phyloP scores from a whole-genome alignment of 805 yeast genomes.

The Candida berthetii region DNA sequence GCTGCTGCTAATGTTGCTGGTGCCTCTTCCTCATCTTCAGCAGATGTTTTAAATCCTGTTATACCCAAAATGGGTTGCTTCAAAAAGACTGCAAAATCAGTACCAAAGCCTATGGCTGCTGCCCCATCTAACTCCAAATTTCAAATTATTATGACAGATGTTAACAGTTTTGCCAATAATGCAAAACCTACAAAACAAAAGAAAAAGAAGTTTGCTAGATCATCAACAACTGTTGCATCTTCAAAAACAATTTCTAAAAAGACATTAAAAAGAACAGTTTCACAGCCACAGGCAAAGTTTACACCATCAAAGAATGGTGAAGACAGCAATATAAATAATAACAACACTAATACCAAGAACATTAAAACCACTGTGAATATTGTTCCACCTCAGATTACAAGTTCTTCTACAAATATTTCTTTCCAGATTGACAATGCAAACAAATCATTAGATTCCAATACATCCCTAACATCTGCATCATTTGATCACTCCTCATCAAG shows the following conservation, averaged over 20 bases:
- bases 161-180: slow-evolving; percentile 17
- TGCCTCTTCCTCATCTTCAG: too few species aligned
- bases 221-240: slow-evolving; percentile 11
- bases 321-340: too few species aligned
- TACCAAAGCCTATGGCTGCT: neutral
- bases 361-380: neutral
- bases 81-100: slow-evolving; percentile 10
- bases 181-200: slow-evolving; percentile 5
- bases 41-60: neutral
- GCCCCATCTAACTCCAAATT: slow-evolving; percentile 11
- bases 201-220: slow-evolving; percentile 15
- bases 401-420: too few species aligned
- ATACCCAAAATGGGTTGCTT: slow-evolving; percentile 21
- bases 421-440: neutral
- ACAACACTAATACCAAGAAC: too few species aligned
- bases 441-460: neutral
- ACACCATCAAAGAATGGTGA: neutral
- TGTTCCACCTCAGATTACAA: neutral
- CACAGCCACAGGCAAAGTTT: slow-evolving; percentile 16
- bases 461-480: neutral
- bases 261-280: slow-evolving; percentile 15
- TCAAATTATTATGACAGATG: slow-evolving; percentile 30
- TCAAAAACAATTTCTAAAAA: slow-evolving; percentile 11
- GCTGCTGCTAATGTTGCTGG: too few species aligned
- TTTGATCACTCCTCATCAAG: neutral